Conservation (phyloP, 2,329 filamentous ascomycete species). For the Ophiocordyceps polyrhachis-furcata region DNA sequence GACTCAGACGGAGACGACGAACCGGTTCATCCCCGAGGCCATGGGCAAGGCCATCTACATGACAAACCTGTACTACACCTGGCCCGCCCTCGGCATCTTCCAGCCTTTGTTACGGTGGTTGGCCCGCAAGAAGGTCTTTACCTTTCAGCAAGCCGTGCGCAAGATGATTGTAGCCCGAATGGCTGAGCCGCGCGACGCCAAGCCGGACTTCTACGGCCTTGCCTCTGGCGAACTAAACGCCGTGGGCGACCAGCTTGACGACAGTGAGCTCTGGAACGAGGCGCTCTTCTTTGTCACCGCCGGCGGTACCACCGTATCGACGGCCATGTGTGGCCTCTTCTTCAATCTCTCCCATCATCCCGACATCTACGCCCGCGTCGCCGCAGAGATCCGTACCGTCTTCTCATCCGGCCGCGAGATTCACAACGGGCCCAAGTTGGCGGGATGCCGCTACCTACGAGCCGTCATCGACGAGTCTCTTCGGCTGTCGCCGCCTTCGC, state of each 20-base stretch:
- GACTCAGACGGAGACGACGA: neutral
- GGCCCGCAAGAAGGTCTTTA: neutral
- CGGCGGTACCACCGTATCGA: neutral
- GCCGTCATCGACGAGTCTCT: slow-evolving; percentile 1
- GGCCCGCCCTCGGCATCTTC: neutral
- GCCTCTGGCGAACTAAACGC: neutral
- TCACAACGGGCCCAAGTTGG: neutral
- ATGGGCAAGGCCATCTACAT: slow-evolving; percentile 1
- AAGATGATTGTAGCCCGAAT: neutral
- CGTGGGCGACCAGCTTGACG: neutral
- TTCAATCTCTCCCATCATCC: slow-evolving; percentile 1
- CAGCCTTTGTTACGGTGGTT: neutral
- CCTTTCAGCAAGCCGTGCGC: neutral
- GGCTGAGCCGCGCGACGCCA: neutral
- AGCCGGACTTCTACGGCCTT: neutral
- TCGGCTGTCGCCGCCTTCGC: neutral
- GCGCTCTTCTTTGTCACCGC: neutral
- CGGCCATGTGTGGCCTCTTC: neutral
- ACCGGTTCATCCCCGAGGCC: neutral
- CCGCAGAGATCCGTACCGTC: neutral
- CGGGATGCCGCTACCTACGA: slow-evolving; percentile 1
- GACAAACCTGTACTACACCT: slow-evolving; percentile 1
- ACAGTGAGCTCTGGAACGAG: slow-evolving; percentile 1
- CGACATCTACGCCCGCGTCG: neutral
- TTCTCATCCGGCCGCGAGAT: slow-evolving; percentile 1